Base-by-base conservation (phyloP, 345 rosid species). In the Gossypium ekmanianum region DNA sequence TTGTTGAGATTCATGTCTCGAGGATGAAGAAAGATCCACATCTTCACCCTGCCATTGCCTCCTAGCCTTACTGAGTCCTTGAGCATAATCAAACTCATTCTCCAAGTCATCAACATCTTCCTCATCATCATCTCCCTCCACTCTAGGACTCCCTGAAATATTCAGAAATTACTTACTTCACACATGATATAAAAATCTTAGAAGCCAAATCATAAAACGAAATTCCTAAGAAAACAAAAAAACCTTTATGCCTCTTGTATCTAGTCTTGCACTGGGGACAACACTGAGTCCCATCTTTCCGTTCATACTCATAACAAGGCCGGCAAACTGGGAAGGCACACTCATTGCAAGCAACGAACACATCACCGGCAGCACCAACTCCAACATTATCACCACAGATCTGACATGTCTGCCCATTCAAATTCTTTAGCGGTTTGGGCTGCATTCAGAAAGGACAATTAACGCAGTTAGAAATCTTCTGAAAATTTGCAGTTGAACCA, bases 181-280 rank as follows among this genome's bases (percentile, higher is more conserved):
- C 13, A 17, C 45, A 20, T 18, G 26, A 67, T 4, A 67, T 2
- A 12, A 58, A 34, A n/a, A 20, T 27, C 52, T 48, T 48, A 34
- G 3, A 59, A 55, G n/a, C 44, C 45, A 16, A 61, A 66, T 51
- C 12, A 55, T 7, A 18, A 16, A 59, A 62, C 9, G 22, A 24
- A 9, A 68, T 59, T 61, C 34, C 29, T 9, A 51, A 4, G 34
- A 67, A 61, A 22, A 58, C 71, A 74, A 27, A 58, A 86, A 52
- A 59, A 93, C 99, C 99, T 83, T 89, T 92, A 74, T 89, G 99
- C 76, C 99, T 88, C 79, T 80, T 90, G 83, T 93, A 96, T 83
- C 98, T 90, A 81, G 97, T 92, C 91, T 96, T 96, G 94, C 99
- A 96, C 79, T 96, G 98, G 8, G 99, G 99, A 80, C 99, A 96